Evolutionary conservation across 306 rosid species (phyloP).

Genomic region (Cucurbita moschata): DNA sequence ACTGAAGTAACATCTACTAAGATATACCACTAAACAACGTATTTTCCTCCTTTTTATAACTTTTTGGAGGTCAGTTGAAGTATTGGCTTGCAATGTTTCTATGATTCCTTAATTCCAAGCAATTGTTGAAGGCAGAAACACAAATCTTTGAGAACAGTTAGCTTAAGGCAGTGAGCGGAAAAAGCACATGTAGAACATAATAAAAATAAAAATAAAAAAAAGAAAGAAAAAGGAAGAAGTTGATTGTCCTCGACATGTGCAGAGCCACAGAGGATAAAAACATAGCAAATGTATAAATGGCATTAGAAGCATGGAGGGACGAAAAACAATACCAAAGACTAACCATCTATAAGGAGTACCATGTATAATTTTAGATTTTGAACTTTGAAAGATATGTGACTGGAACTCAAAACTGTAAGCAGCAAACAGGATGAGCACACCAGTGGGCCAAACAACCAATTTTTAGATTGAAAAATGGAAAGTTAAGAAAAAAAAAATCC

Average conservation of each 20-base stretch:
- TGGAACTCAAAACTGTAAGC: neutral
- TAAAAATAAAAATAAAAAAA: neutral
- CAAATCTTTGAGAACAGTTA: neutral
- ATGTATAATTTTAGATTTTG: neutral
- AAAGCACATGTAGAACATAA: neutral
- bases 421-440: neutral
- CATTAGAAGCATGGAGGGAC: neutral
- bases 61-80: neutral
- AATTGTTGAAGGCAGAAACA: neutral
- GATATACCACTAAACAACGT: neutral
- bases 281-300: neutral
- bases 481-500: neutral
- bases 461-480: neutral
- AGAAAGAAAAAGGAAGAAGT: neutral
- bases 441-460: neutral
- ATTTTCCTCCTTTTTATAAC: neutral
- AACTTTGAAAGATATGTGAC: neutral
- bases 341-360: neutral
- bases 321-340: neutral
- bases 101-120: neutral
- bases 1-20: neutral
- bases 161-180: neutral
- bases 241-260: neutral
- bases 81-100: neutral
- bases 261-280: neutral